Conservation (phyloP, 2,329 filamentous ascomycete genomes). For the Aspergillus piperis region DNA sequence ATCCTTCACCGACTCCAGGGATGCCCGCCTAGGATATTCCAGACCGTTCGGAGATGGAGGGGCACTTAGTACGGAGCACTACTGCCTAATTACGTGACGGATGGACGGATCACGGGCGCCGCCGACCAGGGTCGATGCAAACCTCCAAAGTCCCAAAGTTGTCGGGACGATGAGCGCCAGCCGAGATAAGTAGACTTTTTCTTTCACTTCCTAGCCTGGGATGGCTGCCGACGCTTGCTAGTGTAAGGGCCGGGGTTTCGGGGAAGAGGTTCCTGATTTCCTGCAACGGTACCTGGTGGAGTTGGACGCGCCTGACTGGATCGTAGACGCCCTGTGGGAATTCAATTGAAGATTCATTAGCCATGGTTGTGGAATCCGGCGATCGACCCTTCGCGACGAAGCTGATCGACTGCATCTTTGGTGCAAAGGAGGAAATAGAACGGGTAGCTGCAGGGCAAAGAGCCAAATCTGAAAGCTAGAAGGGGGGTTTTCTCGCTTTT, state of each 20-base stretch:
- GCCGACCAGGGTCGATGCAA: neutral
- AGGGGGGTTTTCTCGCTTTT: slow-evolving; percentile 1
- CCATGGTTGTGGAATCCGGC: neutral
- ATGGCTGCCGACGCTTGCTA: slow-evolving; percentile 29
- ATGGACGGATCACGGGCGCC: neutral
- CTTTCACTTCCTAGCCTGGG: slow-evolving; percentile 13
- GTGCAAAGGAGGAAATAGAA: slow-evolving; percentile 9
- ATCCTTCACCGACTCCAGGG: neutral
- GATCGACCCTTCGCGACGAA: slow-evolving; percentile 1
- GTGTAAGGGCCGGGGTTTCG: slow-evolving; percentile 30
- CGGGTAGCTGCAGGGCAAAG: slow-evolving; percentile 19
- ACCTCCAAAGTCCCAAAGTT: slow-evolving; percentile 4
- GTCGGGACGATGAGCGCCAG: slow-evolving; percentile 14
- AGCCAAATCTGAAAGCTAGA: slow-evolving; percentile 1
- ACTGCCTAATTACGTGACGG: slow-evolving; percentile 1
- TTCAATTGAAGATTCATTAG: neutral
- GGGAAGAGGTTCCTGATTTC: slow-evolving; percentile 37
- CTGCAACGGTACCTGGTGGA: slow-evolving; percentile 28
- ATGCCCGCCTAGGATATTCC: neutral
- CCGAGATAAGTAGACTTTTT: slow-evolving; percentile 17
- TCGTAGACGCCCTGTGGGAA: neutral
- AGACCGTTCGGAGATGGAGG: slow-evolving; percentile 4
- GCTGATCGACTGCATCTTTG: slow-evolving; percentile 1
- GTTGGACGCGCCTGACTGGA: neutral
- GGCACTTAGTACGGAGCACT: neutral